These are phyloP conservation scores for Scheffersomyces stambukii DNA, from an alignment of 1,139 yeast species.

Conservation along the genomic window DNA sequence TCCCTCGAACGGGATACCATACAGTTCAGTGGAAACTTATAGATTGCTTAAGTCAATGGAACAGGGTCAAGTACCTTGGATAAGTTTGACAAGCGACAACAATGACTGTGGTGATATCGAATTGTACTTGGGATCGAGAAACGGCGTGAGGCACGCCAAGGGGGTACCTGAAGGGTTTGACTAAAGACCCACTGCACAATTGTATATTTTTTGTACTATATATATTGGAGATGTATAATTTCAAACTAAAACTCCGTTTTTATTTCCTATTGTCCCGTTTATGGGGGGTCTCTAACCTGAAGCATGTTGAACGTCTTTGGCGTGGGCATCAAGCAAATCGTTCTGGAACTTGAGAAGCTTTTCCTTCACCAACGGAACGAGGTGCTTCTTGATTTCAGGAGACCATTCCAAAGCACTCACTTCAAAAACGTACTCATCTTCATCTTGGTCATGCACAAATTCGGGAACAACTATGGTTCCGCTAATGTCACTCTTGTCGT, in stretches of 20 bases:
- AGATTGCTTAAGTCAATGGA: slow-evolving; percentile 65
- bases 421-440: slow-evolving; percentile 57
- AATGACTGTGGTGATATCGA: slow-evolving; percentile 62
- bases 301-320: slow-evolving; percentile 52
- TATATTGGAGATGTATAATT: not conserved
- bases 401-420: slow-evolving; percentile 37
- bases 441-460: slow-evolving; percentile 70
- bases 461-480: slow-evolving; percentile 54
- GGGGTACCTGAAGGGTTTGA: slow-evolving; percentile 89
- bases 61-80: slow-evolving; percentile 69
- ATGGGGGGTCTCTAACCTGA: slow-evolving; percentile 12
- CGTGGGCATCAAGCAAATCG: slow-evolving; percentile 59
- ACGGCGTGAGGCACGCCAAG: slow-evolving; percentile 58
- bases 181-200: not conserved
- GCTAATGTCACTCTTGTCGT: slow-evolving; percentile 16
- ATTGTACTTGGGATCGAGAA: slow-evolving; percentile 54
- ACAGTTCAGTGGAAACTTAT: slow-evolving; percentile 76
- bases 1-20: slow-evolving; percentile 83
- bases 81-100: slow-evolving; percentile 33
- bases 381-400: slow-evolving; percentile 35
- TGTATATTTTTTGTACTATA: too few relatives aligned
- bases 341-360: slow-evolving; percentile 56
- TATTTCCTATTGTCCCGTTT: too few relatives aligned
- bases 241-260: too few relatives aligned
- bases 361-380: slow-evolving; percentile 48